A percentile compares a stretch with the other conserved stretches of the same genome.
Evolutionary conservation across 2,329 filamentous ascomycete genomes (phyloP).

Genomic region (Colletotrichum musae): DNA sequence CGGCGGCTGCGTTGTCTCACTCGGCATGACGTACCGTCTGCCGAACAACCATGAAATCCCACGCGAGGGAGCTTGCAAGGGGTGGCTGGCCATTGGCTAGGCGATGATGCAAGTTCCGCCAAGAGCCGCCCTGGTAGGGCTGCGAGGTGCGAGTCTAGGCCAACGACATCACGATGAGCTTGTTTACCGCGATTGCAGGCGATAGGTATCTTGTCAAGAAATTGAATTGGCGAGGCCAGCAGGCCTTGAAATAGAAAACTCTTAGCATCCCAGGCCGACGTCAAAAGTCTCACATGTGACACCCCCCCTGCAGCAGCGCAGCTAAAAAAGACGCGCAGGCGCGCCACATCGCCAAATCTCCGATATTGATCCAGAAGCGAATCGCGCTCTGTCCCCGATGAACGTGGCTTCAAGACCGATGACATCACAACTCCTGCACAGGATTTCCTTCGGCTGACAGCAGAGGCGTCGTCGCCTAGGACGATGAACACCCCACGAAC

Average conservation of each 20-base stretch:
- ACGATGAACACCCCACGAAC: constrained; percentile 2
- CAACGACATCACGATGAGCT: neutral
- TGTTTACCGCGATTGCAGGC: neutral
- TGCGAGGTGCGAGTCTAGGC: neutral
- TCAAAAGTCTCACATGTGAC: constrained; percentile 31
- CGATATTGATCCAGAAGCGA: neutral
- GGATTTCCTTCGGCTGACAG: neutral
- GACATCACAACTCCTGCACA: constrained; percentile 23
- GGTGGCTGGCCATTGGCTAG: neutral
- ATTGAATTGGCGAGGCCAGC: too few species aligned
- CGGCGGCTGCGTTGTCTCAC: too few species aligned
- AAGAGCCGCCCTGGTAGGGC: constrained; percentile 19
- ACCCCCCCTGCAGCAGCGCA: neutral
- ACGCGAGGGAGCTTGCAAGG: too few species aligned
- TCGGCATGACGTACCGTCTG: too few species aligned
- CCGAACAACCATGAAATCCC: too few species aligned
- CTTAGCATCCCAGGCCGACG: constrained; percentile 1
- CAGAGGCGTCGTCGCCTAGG: constrained; percentile 1
- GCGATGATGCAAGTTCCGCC: constrained; percentile 6
- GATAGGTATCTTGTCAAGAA: too few species aligned
- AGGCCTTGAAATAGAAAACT: neutral
- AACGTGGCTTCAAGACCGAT: constrained; percentile 30
- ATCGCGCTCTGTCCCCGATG: constrained; percentile 4
- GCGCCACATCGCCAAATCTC: neutral
- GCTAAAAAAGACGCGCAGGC: neutral